Conservation (phyloP, 768 basidiomycete genomes). For the Pholiota conissans region DNA sequence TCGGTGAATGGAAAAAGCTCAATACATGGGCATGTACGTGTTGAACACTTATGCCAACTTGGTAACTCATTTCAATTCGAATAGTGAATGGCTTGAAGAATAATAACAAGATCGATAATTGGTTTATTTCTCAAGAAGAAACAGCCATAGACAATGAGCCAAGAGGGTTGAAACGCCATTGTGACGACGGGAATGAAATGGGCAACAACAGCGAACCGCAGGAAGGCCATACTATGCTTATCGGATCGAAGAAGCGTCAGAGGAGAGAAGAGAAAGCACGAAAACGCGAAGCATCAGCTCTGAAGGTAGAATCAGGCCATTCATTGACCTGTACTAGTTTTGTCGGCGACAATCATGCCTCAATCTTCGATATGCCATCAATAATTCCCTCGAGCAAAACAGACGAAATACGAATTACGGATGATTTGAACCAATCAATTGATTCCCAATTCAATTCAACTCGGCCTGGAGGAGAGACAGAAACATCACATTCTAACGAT, state of each 20-base stretch:
- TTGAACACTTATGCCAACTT: not conserved
- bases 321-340: not conserved
- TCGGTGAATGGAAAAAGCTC: conserved; percentile 16
- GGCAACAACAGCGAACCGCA: not conserved
- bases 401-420: not conserved
- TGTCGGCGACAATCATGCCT: not conserved
- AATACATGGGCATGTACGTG: conserved; percentile 29
- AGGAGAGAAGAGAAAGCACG: not conserved
- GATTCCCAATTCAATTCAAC: not conserved
- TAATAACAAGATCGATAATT: conserved; percentile 1
- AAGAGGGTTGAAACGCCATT: not conserved
- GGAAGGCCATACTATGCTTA: not conserved
- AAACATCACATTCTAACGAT: not conserved
- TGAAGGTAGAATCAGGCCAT: not conserved
- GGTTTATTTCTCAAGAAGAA: conserved; percentile 15
- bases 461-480: not conserved
- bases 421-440: not conserved
- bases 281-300: not conserved
- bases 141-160: not conserved
- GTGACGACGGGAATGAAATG: not conserved
- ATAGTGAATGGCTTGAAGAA: not conserved
- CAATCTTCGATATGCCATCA: not conserved
- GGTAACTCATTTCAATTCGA: not conserved
- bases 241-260: not conserved
- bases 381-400: not conserved